phyloP scores from a whole-genome alignment of 495 filamentous ascomycete species.

The Podospora anserina region DNA sequence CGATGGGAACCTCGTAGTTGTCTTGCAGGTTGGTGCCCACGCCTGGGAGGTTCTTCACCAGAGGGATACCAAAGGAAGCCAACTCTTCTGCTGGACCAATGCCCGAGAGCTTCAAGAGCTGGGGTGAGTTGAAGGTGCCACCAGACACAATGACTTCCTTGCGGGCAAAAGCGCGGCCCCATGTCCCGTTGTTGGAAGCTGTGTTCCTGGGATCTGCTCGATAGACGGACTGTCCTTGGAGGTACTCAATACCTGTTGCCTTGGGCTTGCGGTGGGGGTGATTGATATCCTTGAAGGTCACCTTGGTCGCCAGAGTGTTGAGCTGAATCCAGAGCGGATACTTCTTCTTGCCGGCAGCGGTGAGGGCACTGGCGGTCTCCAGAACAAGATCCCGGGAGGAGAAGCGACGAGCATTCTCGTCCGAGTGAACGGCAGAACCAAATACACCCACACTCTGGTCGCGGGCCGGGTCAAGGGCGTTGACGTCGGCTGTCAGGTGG shows the following conservation, averaged over 20 bases:
- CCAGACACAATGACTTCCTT: slow-evolving; percentile 53
- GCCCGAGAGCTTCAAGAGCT: slow-evolving; percentile 55
- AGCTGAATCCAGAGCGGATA: slow-evolving; percentile 36
- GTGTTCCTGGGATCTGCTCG: slow-evolving; percentile 39
- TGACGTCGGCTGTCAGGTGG: slow-evolving; percentile 21
- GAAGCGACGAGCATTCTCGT: slow-evolving; percentile 26
- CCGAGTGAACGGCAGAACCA: slow-evolving; percentile 13
- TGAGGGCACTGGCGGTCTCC: slow-evolving; percentile 29
- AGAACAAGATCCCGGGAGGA: slow-evolving; percentile 38
- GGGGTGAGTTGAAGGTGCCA: slow-evolving; percentile 56
- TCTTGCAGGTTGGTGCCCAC: slow-evolving; percentile 57
- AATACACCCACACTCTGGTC: slow-evolving; percentile 17
- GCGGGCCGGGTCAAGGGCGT: slow-evolving; percentile 10
- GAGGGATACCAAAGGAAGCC: slow-evolving; percentile 45
- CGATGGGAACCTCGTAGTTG: slow-evolving; percentile 43
- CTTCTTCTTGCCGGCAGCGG: slow-evolving; percentile 19
- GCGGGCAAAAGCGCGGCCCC: slow-evolving; percentile 22
- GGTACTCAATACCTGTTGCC: slow-evolving; percentile 38
- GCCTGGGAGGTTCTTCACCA: slow-evolving; percentile 48
- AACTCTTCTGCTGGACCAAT: slow-evolving; percentile 53
- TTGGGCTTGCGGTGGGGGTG: slow-evolving; percentile 12
- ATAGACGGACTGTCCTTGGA: slow-evolving; percentile 38
- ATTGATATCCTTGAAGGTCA: slow-evolving; percentile 30
- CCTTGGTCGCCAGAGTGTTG: slow-evolving; percentile 39
- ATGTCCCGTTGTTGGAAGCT: slow-evolving; percentile 25